phyloP scores from a whole-genome alignment of 345 rosid genomes.

The Eucalyptus tenuipes region DNA sequence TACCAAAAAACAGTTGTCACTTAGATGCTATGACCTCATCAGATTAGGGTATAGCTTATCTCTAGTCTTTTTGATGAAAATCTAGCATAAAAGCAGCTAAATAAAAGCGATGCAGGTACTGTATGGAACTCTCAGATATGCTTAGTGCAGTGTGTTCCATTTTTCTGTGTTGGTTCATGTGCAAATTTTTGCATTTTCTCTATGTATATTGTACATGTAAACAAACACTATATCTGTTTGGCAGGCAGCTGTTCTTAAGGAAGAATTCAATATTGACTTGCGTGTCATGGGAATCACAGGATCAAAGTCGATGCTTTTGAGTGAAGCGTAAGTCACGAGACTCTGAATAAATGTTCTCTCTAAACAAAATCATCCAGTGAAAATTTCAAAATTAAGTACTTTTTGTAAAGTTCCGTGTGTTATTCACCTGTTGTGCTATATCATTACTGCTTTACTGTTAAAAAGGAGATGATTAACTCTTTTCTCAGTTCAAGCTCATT shows the following conservation, averaged over 20 bases:
- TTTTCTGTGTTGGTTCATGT: not conserved
- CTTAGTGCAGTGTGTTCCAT: not conserved
- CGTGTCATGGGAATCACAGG: constrained; percentile 95
- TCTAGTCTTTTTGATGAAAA: not conserved
- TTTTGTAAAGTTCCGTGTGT: not conserved
- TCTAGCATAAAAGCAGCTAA: not conserved
- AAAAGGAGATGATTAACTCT: not conserved
- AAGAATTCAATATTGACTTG: constrained; percentile 91
- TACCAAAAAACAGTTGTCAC: not conserved
- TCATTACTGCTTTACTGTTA: not conserved
- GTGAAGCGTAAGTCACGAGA: constrained; percentile 58
- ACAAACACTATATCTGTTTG: not conserved
- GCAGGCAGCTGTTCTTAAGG: constrained; percentile 81
- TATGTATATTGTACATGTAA: not conserved
- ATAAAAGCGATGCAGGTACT: not conserved
- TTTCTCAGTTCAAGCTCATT: not conserved
- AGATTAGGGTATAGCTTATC: not conserved
- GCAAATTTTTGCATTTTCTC: not conserved
- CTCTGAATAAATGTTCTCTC: not conserved
- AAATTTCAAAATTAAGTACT: not conserved
- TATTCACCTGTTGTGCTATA: not conserved
- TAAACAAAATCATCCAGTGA: not conserved
- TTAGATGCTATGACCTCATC: not conserved
- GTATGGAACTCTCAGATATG: not conserved
- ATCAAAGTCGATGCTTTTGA: constrained; percentile 66